Evolutionary conservation across 2,329 filamentous ascomycete genomes (phyloP), one percentile per base, ranked within the genome.

Genomic region (Dichotomopilus funicola): DNA sequence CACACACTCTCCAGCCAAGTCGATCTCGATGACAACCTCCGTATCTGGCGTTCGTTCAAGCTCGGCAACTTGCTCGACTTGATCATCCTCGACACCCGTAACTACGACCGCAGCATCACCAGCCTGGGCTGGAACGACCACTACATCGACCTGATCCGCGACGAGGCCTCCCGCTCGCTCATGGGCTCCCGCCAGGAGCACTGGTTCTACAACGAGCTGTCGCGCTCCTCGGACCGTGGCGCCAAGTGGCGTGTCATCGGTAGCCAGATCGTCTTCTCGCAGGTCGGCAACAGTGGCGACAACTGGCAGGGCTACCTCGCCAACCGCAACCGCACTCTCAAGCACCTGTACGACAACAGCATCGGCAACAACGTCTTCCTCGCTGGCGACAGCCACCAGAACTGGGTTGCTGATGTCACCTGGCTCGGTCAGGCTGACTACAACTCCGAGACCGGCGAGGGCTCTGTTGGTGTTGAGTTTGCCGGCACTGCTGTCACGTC

Each of bases 281-380:
- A 67, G n/a, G 65, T 72, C 37, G 70, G 61, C 11, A 59, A 63
- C 10, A 66, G 70, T 4, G 7, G 52, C n/a, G 42, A 59, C 54
- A 55, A 62, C 12, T 83, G 79, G 79, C 75, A 58, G 6, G 87
- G 51, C 2, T 90, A 90, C 64, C 72, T 78, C 54, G 76, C 83
- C n/a, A 89, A 89, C 69, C 77, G 82, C 48, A 89, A 90, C 72
- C 78, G 86, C 37, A 90, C 87, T 0, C 73, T 89, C 8, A 71
- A 83, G 62, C 80, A 82, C 51, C 71, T 90, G 4, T 86, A 86
- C 64, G 74, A 82, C 54, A 82, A 88, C 68, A 75, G 83, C 13
- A 89, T 90, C 61, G 73, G 72, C 56, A 89, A 90, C 73, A 89
- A 85, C 65, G 80, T 90, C 62, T 82, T 90, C 64, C 78, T 90